phyloP scores from a whole-genome alignment of 83 land plant genomes.

The Isoetes engelmannii region DNA sequence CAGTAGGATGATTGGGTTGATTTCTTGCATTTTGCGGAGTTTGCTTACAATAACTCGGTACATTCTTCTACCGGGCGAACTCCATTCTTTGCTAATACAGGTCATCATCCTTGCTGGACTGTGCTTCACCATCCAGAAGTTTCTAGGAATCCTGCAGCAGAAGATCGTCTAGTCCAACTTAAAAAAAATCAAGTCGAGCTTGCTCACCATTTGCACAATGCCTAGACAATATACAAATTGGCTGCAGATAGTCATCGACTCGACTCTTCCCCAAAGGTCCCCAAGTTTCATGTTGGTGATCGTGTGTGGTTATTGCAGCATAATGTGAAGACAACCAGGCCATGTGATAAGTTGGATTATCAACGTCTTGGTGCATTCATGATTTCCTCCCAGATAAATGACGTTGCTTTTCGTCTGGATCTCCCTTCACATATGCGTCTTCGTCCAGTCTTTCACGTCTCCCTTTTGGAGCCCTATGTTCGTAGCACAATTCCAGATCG shows the following conservation, averaged over 20 bases:
- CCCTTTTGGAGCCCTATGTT: slow-evolving; percentile 5
- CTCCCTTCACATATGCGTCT: neutral
- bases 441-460: neutral
- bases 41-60: neutral
- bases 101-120: neutral
- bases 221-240: neutral
- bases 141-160: neutral
- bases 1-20: neutral
- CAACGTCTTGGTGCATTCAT: neutral
- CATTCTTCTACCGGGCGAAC: slow-evolving; percentile 11
- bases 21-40: neutral
- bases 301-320: no score
- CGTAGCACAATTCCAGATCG: slow-evolving; percentile 3
- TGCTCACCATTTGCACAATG: neutral
- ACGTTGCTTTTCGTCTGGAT: slow-evolving; percentile 11
- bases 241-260: neutral
- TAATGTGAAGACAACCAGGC: no score
- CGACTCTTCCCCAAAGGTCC: neutral
- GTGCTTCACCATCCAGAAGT: neutral
- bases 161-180: no score
- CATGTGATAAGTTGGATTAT: no score
- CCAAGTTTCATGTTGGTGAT: no score
- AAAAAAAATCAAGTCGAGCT: neutral
- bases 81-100: slow-evolving; percentile 1
- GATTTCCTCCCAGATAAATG: neutral